Conservation (phyloP, 2,329 filamentous ascomycete genomes). For the Sporothrix pallida region DNA sequence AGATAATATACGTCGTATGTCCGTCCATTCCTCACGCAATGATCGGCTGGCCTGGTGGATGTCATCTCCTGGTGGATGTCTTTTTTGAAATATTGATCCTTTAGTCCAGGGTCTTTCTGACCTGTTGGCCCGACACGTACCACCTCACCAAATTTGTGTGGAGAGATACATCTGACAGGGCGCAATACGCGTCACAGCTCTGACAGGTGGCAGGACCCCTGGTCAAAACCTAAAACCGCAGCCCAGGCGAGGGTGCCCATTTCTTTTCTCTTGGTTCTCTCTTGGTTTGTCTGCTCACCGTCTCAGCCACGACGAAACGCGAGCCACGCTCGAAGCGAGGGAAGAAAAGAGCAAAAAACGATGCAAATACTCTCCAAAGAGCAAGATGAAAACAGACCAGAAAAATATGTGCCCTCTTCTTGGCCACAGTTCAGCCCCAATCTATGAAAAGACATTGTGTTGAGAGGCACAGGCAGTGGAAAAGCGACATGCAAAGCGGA, state of each 20-base stretch:
- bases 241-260: not conserved
- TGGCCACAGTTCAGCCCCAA: not conserved
- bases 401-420: not conserved
- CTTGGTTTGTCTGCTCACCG: not conserved
- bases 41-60: not conserved
- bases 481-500: not conserved
- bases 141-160: too few species aligned
- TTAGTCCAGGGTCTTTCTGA: not conserved
- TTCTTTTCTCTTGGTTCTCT: not conserved
- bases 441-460: not conserved
- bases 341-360: not conserved
- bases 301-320: constrained; percentile 5
- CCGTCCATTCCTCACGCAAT: not conserved
- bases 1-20: not conserved
- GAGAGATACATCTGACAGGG: not conserved
- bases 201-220: constrained; percentile 12
- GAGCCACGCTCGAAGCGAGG: not conserved
- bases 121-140: not conserved
- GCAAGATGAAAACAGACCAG: too few species aligned
- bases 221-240: not conserved
- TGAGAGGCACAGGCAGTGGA: not conserved
- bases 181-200: constrained; percentile 13
- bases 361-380: too few species aligned
- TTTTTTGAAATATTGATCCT: not conserved
- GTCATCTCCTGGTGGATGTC: not conserved